Base-by-base conservation (phyloP, 164 flowering plant genomes). In the Dillenia turbinata region DNA sequence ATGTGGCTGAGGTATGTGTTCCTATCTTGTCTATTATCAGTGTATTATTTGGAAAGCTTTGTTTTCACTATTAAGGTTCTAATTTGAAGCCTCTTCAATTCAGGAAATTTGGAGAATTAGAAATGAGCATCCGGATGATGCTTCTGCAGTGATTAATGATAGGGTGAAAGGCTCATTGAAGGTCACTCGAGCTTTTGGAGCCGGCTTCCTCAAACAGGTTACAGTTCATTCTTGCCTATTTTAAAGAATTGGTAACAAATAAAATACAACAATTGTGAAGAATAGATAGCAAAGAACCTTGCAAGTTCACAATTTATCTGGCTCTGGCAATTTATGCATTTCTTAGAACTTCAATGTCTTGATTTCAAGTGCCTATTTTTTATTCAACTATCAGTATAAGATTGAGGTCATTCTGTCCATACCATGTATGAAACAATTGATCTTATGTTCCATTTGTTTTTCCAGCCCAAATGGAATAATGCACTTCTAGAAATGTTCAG, bases 151-250 rank as follows among this genome's bases (percentile, higher is more conserved):
- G 1, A 48, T 64, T 19, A 89, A 89, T n/a, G 88, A 87, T 40
- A 71, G 96, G 8, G 96, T 92, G 47, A 92, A 92, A 64, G 96
- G 97, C 44, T 86, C 86, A 12, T 73, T 92, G 78, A 92, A 92
- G 80, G 92, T 89, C 72, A 92, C 97, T 16, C 75, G 97, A 17
- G 97, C 97, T 17, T 92, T 92, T 48, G 97, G 97, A 1, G 96
- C 94, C 17, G 97, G 97, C 16, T 92, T 82, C 71, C 92, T 92
- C 56, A 92, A 92, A 69, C 94, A 92, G 88, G 96, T 91, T 75
- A 6, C 13, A 49, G 10, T 43, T 16, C 19, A 48, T 63, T 59
- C 44, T 24, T 56, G 59, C 59, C 44, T 43, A 13, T 40, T 11
- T 24, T 40, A 14, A 56, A 56, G 40, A 33, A 33, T 33, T 33